Percentiles rank a stretch among this genome's conserved stretches.
These are phyloP conservation scores for Laburnicola sp. DNA, from an alignment of 2,329 filamentous ascomycete species.

Conservation along the genomic window DNA sequence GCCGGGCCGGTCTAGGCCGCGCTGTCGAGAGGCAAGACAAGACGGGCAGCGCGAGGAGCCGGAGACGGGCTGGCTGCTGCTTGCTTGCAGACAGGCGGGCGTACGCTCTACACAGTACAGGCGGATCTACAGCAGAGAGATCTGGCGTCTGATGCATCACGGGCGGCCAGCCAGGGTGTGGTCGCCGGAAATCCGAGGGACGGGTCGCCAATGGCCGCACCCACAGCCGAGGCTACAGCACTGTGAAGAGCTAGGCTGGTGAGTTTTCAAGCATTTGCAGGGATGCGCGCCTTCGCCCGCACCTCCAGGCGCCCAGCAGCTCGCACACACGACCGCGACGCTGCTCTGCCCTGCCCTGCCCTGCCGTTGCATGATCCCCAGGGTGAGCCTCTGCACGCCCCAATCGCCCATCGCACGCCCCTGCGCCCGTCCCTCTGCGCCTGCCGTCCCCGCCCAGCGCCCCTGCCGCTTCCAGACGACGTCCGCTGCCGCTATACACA, in stretches of 20 bases:
- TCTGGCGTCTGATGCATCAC: slow-evolving; percentile 1
- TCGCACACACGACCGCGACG: slow-evolving; percentile 8
- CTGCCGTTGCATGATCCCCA: too few species aligned
- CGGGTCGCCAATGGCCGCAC: background rate
- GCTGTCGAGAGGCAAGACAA: too few species aligned
- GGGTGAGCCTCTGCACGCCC: background rate
- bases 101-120: too few species aligned
- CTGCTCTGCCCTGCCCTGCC: slow-evolving; percentile 14
- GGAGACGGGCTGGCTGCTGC: too few species aligned
- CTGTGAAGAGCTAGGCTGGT: background rate
- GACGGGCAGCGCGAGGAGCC: too few species aligned
- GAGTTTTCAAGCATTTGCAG: slow-evolving; percentile 31
- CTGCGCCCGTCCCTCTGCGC: slow-evolving; percentile 5
- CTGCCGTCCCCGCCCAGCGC: slow-evolving; percentile 9
- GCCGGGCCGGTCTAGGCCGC: background rate
- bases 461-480: slow-evolving; percentile 19
- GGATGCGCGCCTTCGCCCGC: slow-evolving; percentile 31
- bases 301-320: too few species aligned
- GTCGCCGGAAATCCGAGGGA: slow-evolving; percentile 2
- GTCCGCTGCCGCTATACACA: slow-evolving; percentile 9
- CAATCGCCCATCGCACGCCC: background rate
- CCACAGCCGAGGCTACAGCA: background rate
- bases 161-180: slow-evolving; percentile 1
- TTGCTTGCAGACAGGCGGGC: too few species aligned
- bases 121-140: too few species aligned